Conservation (phyloP, 345 rosid species). For the Linum tenue region DNA sequence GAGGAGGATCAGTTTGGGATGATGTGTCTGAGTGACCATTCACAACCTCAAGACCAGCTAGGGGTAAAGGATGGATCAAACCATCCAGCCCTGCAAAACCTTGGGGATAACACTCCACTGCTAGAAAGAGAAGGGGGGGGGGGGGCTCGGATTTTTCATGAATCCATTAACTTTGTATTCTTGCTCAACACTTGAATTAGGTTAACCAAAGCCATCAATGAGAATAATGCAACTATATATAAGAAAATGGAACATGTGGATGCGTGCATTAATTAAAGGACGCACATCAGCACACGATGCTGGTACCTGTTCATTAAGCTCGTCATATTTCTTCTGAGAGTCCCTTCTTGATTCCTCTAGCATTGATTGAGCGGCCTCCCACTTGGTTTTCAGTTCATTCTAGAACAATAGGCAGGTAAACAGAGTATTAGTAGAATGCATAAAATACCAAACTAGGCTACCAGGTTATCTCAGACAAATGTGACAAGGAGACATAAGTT, state of each 20-base stretch:
- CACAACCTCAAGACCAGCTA: neutral
- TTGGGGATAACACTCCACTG: too few species aligned
- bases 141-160: too few species aligned
- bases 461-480: too few species aligned
- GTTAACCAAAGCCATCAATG: neutral
- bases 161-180: too few species aligned
- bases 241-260: neutral
- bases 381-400: slow-evolving; percentile 59
- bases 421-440: neutral
- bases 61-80: too few species aligned
- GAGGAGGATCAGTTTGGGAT: neutral
- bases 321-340: slow-evolving; percentile 63
- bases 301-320: slow-evolving; percentile 79
- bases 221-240: slow-evolving; percentile 7
- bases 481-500: too few species aligned
- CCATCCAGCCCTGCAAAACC: neutral
- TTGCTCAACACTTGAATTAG: too few species aligned
- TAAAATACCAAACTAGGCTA: too few species aligned
- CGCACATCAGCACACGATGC: neutral
- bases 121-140: too few species aligned
- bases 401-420: slow-evolving; percentile 16
- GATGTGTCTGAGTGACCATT: neutral
- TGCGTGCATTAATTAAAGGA: neutral
- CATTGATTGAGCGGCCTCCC: slow-evolving; percentile 53
- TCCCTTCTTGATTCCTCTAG: slow-evolving; percentile 52